These are phyloP conservation scores for Fusarium newnesense DNA, from an alignment of 2,329 filamentous ascomycete species.

Conservation along the genomic window DNA sequence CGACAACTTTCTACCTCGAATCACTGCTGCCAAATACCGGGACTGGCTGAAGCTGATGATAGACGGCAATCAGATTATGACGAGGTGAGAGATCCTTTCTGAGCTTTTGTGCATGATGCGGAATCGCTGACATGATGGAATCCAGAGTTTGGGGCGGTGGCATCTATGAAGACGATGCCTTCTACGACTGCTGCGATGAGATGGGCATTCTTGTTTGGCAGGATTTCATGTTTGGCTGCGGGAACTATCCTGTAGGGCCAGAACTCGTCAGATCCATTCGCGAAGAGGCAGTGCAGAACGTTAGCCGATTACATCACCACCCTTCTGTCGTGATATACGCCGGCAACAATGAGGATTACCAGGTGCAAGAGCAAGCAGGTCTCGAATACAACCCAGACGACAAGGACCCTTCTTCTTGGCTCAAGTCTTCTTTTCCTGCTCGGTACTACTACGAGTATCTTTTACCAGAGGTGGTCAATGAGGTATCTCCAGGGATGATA, in stretches of 20 bases:
- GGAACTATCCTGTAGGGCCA: constrained; percentile 1
- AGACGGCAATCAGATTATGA: constrained; percentile 4
- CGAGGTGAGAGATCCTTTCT: not conserved
- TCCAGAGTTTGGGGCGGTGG: constrained; percentile 3
- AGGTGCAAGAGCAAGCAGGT: not conserved
- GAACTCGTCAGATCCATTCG: not conserved
- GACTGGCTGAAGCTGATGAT: not conserved
- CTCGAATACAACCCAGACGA: not conserved
- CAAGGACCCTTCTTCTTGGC: not conserved
- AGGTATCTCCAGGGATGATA: not conserved
- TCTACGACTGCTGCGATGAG: constrained; percentile 1
- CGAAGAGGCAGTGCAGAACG: not conserved
- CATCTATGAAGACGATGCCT: not conserved
- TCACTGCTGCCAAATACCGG: not conserved
- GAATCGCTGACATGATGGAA: not conserved
- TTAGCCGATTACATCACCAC: not conserved
- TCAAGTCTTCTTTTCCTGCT: not conserved
- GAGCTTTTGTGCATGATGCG: fast-evolving
- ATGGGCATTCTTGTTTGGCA: constrained; percentile 4
- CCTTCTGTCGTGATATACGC: not conserved
- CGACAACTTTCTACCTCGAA: not conserved
- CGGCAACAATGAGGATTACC: constrained; percentile 5
- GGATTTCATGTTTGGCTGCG: constrained; percentile 4
- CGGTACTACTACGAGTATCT: not conserved
- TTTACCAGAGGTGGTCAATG: not conserved